Evolutionary conservation across 768 basidiomycete genomes (phyloP), one percentile per base, ranked within the genome.

Genomic region (Crassisporium funariophilum): DNA sequence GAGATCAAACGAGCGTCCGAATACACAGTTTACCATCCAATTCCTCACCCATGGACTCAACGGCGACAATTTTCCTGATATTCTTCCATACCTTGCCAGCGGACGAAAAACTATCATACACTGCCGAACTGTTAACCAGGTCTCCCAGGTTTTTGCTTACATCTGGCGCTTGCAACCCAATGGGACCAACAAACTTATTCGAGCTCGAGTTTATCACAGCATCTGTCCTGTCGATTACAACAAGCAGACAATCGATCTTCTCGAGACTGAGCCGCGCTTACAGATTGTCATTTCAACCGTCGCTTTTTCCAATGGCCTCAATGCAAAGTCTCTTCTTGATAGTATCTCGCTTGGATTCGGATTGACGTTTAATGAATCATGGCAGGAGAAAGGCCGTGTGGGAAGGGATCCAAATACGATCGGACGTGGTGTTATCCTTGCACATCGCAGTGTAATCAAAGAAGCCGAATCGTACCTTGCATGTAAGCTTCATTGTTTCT

Each of bases 341-440:
- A 49, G 47, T 37, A 33, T 49, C n/a, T 49, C 47, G 1, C 41
- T 49, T 19, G 41, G 21, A 27, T 49, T 49, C 43, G 47, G n/a
- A 5, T 19, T 35, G 15, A 49, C 41, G 16, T 27, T 49, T 24
- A 20, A 49, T 17, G 35, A 49, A 20, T 9, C 47, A n/a, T 49
- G 47, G 41, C 47, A 49, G 29, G 41, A 49, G 46, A 49, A 49
- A 16, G 41, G 47, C 0, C 41, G 35, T 16, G 47, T 49, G 4
- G 41, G 47, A 49, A 29, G 42, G 29, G 15, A 49, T 27, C 23
- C 35, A 3, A 13, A n/a, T 0, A 49, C 47, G 15, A 38, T 43
- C 11, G 47, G 47, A 7, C 13, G 41, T 4, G 47, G 47, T 6
- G 8, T 49, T 27, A 44, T 49, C 19, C 38, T 49, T 38, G 16